Evolutionary conservation across 345 rosid genomes (phyloP).

Genomic region (Lagerstroemia speciosa): DNA sequence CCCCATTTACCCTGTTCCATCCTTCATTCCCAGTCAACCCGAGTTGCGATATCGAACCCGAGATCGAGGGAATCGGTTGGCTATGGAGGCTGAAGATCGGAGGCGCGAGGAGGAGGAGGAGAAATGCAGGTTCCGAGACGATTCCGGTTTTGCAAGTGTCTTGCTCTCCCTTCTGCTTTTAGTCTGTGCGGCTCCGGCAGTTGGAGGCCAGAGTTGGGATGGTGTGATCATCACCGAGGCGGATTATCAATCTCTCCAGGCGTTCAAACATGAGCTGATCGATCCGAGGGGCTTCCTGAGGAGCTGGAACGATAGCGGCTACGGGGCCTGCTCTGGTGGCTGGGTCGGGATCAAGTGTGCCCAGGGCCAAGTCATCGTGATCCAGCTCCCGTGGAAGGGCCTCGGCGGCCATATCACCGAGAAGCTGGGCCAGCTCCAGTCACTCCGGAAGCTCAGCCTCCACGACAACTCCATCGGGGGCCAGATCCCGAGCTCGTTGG

Average conservation of each 20-base stretch:
- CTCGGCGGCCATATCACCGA: conserved; percentile 77
- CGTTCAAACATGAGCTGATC: conserved; percentile 56
- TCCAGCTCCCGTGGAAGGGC: conserved; percentile 91
- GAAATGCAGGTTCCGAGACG: background rate
- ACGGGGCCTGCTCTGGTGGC: conserved; percentile 63
- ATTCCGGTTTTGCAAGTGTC: background rate
- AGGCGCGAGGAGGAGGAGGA: background rate
- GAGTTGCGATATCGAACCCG: background rate
- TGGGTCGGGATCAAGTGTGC: conserved; percentile 93
- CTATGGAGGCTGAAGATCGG: background rate
- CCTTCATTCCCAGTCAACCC: background rate
- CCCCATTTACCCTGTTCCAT: background rate
- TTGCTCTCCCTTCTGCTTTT: background rate
- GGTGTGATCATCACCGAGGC: conserved; percentile 56
- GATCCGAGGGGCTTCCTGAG: conserved; percentile 54
- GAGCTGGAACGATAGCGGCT: conserved; percentile 68
- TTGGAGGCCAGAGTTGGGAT: conserved; percentile 27
- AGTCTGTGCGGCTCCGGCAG: background rate
- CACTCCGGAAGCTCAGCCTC: conserved; percentile 65
- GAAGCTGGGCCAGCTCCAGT: conserved; percentile 69
- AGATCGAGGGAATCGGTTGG: background rate
- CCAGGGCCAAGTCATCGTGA: conserved; percentile 66
- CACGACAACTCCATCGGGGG: conserved; percentile 72
- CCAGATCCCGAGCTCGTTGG: conserved; percentile 57
- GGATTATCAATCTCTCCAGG: conserved; percentile 64